Evolutionary conservation across 495 filamentous ascomycete species (phyloP), one percentile per base, ranked within the genome.

Genomic region (Corynascus novoguineensis): DNA sequence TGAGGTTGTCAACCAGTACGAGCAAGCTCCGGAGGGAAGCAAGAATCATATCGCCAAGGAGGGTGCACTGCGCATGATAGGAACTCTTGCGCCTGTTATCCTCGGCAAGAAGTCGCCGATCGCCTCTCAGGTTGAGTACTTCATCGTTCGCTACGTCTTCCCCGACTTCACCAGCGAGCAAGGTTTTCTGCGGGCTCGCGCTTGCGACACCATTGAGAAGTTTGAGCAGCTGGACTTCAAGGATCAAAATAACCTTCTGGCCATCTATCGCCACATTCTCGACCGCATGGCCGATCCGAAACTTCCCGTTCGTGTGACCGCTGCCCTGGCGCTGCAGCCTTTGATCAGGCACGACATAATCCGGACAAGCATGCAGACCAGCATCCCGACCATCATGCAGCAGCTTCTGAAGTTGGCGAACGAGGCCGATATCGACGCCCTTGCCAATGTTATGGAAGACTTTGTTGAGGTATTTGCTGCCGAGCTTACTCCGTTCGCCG

Each of bases 311-410:
- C 83, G 93, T 45, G 95, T 98, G 19, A 92, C 95, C 64, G 93
- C 93, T 14, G 90, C 93, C 28, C 83, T 98, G 47, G 95, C 93
- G 40, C 77, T 98, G 32, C 93, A 98, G 70, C 92, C 95, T 28
- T 77, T 98, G 45, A 97, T 98, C 60, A 82, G 93, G 50, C 93
- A 98, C 72, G 92, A 97, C 58, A 80, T 91, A 58, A 97, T 98
- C 64, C 86, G 91, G 27, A 85, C 81, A 19, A 90, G 85, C 60
- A 97, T 98, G 95, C 90, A 96, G 73, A 84, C 92, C 65, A 96
- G 90, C 70, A 98, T 98, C 53, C 91, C 95, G n/a, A 92, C 95
- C 65, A 97, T 98, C 68, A 98, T 98, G 93, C 93, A 98, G 72
- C 91, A 97, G 71, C 77, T 98, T 15, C 80, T 98, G 29, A 97